Evolutionary conservation across 129 eudicot species (phyloP).

Genomic region (Oenanthe sinensis): DNA sequence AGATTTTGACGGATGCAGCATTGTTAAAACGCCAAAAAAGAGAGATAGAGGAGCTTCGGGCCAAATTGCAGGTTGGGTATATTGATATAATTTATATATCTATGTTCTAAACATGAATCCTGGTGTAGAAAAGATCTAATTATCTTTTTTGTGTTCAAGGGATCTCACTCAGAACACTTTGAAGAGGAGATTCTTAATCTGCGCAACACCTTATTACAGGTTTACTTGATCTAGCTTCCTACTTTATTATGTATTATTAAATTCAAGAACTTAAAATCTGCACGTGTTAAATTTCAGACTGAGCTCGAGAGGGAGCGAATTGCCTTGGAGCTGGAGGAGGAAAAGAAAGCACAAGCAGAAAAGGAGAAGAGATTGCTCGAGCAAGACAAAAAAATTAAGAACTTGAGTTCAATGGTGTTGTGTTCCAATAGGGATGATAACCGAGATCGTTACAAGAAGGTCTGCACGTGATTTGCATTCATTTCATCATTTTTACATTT

Average conservation of each 20-base stretch:
- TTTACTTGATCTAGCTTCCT: conserved; percentile 19
- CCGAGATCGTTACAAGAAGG: conserved; percentile 57
- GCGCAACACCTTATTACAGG: conserved; percentile 95
- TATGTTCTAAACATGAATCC: conserved; percentile 2
- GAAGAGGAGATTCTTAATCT: conserved; percentile 85
- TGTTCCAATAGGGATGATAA: conserved; percentile 65
- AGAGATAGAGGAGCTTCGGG: conserved; percentile 96
- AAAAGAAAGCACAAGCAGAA: conserved; percentile 93
- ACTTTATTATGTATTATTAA: background rate
- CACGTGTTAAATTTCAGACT: conserved; percentile 36
- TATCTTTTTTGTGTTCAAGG: conserved; percentile 34
- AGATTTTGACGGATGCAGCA: conserved; percentile 98
- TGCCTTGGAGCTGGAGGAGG: conserved; percentile 96
- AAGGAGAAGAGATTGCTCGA: conserved; percentile 67
- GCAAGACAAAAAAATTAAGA: conserved; percentile 80
- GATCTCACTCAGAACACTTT: conserved; percentile 79
- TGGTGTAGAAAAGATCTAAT: background rate
- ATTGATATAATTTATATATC: background rate
- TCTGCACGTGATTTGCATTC: conserved; percentile 14
- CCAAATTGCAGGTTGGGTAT: conserved; percentile 70
- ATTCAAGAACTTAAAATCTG: background rate
- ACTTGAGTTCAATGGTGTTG: conserved; percentile 84
- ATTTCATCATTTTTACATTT: conserved; percentile 3
- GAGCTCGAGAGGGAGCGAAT: conserved; percentile 95
- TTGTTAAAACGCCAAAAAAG: conserved; percentile 94